phyloP scores from a whole-genome alignment of 2,329 filamentous ascomycete genomes.

The Botrytis elliptica region DNA sequence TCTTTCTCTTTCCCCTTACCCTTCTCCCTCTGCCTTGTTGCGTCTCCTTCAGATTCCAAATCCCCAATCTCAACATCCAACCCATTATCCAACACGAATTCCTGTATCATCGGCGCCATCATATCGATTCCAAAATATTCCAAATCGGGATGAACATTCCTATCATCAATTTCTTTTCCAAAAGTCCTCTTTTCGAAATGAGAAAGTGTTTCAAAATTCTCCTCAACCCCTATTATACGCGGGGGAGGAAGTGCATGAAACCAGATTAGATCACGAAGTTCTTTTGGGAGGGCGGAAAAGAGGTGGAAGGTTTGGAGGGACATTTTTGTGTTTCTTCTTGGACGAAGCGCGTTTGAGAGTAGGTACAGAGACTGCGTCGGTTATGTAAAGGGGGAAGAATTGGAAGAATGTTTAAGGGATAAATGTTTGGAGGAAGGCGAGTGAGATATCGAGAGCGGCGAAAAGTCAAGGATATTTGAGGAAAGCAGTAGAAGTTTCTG shows the following conservation, averaged over 20 bases:
- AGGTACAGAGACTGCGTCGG: background rate
- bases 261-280: background rate
- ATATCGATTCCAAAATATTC: background rate
- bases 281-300: background rate
- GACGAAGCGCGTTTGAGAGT: too few relatives aligned
- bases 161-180: background rate
- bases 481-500: background rate
- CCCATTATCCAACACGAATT: background rate
- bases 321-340: too few relatives aligned
- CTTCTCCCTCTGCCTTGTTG: accelerated
- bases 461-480: background rate
- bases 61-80: background rate
- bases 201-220: background rate
- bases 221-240: background rate
- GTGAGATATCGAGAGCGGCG: background rate
- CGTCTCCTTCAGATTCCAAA: background rate
- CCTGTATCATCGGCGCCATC: background rate
- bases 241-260: background rate
- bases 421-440: background rate
- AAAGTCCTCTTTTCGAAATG: background rate
- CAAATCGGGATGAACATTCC: background rate
- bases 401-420: background rate
- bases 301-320: background rate
- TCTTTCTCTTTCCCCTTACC: background rate
- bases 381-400: background rate